Percentiles rank a stretch among this genome's conserved stretches.
These are phyloP conservation scores for Colletotrichum euphorbiae DNA, from an alignment of 2,329 filamentous ascomycete genomes.

Conservation along the genomic window DNA sequence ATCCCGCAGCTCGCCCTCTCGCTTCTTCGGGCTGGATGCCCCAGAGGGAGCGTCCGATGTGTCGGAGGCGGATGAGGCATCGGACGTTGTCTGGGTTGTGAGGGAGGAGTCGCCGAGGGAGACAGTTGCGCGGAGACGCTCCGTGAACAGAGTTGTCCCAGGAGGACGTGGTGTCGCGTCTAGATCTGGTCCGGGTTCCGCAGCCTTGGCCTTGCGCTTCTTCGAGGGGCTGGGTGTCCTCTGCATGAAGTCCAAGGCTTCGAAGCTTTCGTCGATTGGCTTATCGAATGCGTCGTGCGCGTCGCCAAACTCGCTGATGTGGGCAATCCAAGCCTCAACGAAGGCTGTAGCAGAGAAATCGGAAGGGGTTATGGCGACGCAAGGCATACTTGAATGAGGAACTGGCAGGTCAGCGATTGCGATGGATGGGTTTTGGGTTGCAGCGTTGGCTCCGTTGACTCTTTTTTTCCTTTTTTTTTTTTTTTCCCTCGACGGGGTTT, in stretches of 20 bases:
- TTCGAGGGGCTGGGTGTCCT: not conserved
- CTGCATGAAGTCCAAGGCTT: not conserved
- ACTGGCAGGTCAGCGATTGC: not conserved
- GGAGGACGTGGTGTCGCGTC: not conserved
- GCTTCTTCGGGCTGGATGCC: constrained; percentile 2
- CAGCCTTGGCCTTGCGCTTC: not conserved
- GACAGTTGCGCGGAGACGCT: not conserved
- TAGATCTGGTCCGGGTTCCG: not conserved
- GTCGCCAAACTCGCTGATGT: not conserved
- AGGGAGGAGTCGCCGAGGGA: not conserved
- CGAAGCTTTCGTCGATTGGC: not conserved
- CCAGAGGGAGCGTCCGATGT: not conserved
- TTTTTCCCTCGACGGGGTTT: no score
- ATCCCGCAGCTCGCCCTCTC: not conserved
- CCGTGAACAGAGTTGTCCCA: not conserved
- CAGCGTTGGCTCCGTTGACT: no score
- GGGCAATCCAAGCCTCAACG: not conserved
- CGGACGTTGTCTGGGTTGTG: not conserved
- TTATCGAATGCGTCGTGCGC: not conserved
- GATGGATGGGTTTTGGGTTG: no score
- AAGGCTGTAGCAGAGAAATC: not conserved
- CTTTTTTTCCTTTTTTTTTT: no score
- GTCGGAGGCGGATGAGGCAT: not conserved
- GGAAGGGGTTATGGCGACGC: not conserved
- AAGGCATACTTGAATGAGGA: fast-evolving